Conservation (phyloP, 306 rosid genomes). For the Gillenia trifoliata region DNA sequence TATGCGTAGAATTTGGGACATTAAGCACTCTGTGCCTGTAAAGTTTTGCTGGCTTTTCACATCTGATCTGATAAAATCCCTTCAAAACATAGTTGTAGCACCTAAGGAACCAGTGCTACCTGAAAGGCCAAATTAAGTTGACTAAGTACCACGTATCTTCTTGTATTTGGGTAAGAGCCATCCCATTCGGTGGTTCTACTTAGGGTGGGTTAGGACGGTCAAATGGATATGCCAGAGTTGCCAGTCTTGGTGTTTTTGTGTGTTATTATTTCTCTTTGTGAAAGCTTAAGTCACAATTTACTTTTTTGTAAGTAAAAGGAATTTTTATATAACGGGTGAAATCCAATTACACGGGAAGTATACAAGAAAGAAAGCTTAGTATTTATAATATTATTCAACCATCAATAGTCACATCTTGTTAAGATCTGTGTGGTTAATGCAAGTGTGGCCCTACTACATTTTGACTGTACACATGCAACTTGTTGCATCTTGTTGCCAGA, state of each 20-base stretch:
- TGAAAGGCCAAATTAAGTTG: neutral
- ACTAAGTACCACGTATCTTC: neutral
- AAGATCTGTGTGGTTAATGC: neutral
- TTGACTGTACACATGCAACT: neutral
- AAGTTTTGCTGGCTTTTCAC: neutral
- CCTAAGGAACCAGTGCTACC: neutral
- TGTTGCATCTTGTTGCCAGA: conserved; percentile 16
- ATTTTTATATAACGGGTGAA: neutral
- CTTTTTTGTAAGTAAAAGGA: neutral
- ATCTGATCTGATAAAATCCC: neutral
- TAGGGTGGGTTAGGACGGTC: neutral
- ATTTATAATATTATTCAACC: neutral
- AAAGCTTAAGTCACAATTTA: neutral
- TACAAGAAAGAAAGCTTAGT: neutral
- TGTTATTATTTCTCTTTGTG: neutral
- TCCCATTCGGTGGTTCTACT: neutral
- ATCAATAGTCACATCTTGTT: neutral
- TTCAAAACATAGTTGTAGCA: neutral
- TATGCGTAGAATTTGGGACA: neutral
- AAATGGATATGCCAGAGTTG: neutral
- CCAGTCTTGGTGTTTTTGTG: neutral
- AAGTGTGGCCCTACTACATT: neutral
- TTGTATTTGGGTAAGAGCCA: neutral
- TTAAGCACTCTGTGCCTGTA: neutral
- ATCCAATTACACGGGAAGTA: neutral